Conservation (phyloP, 768 basidiomycete genomes). For the Suillus lakei region DNA sequence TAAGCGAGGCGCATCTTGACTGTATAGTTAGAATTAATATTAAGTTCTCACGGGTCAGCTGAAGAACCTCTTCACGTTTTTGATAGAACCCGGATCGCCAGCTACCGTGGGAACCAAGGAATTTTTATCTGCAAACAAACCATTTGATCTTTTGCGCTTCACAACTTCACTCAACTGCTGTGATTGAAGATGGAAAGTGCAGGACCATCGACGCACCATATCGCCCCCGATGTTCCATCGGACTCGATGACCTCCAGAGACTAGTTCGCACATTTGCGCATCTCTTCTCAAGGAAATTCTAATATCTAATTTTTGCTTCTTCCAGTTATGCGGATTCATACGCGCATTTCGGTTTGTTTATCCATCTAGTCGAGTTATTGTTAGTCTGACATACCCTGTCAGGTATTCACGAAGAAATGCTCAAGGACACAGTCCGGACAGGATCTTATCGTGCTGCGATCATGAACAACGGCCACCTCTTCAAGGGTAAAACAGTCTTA, state of each 20-base stretch:
- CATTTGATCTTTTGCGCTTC: background rate
- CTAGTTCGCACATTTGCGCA: conserved; percentile 66
- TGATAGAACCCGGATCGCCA: conserved; percentile 1
- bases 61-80: background rate
- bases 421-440: conserved; percentile 96
- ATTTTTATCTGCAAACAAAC: background rate
- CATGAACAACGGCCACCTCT: conserved; percentile 91
- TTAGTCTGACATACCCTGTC: conserved; percentile 10
- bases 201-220: conserved; percentile 29
- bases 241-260: conserved; percentile 83
- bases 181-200: conserved; percentile 34
- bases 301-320: conserved; percentile 37
- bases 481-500: conserved; percentile 95
- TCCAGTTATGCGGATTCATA: conserved; percentile 94
- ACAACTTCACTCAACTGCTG: conserved; percentile 1
- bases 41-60: background rate
- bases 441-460: conserved; percentile 95
- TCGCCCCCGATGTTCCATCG: conserved; percentile 13
- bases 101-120: conserved; percentile 12
- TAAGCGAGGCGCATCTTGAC: background rate
- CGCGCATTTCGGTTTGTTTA: conserved; percentile 82
- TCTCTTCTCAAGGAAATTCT: conserved; percentile 37
- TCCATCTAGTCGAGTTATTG: background rate
- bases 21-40: conserved; percentile 7
- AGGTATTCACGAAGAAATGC: conserved; percentile 99